phyloP scores from a whole-genome alignment of 2,329 filamentous ascomycete species.

The Calonectria hawksworthii region DNA sequence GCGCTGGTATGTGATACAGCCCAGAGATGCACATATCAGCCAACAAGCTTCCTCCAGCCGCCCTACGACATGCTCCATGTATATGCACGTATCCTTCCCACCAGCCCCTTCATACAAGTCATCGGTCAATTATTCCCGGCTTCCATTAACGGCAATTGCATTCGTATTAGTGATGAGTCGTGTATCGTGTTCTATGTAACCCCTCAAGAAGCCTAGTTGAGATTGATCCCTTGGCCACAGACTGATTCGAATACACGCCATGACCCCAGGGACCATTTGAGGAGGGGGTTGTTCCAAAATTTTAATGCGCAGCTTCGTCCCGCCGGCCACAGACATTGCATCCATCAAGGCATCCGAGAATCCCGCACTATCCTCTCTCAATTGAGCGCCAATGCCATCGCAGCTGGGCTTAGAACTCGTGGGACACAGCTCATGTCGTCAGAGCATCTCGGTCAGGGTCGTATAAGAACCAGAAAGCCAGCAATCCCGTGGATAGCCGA shows the following conservation, averaged over 20 bases:
- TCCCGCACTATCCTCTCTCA: background rate
- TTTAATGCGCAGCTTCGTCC: background rate
- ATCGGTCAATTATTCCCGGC: background rate
- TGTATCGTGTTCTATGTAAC: slow-evolving; percentile 9
- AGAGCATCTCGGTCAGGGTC: background rate
- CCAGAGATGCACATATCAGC: background rate
- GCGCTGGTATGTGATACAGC: background rate
- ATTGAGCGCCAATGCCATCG: background rate
- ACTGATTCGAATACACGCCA: background rate
- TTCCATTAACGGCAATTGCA: background rate
- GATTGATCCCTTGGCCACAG: background rate
- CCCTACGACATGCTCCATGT: background rate
- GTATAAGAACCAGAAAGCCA: background rate
- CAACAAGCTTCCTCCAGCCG: background rate
- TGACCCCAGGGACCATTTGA: background rate
- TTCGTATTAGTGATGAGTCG: background rate
- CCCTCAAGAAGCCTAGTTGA: background rate
- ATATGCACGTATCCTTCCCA: background rate
- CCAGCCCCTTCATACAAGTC: background rate
- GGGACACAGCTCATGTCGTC: background rate
- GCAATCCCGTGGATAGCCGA: background rate
- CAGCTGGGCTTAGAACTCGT: background rate
- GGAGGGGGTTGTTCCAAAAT: background rate
- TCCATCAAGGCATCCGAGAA: background rate
- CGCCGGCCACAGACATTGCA: background rate